Evolutionary conservation across 805 yeast species (phyloP).

Genomic region (Kluyveromyces lactis): DNA sequence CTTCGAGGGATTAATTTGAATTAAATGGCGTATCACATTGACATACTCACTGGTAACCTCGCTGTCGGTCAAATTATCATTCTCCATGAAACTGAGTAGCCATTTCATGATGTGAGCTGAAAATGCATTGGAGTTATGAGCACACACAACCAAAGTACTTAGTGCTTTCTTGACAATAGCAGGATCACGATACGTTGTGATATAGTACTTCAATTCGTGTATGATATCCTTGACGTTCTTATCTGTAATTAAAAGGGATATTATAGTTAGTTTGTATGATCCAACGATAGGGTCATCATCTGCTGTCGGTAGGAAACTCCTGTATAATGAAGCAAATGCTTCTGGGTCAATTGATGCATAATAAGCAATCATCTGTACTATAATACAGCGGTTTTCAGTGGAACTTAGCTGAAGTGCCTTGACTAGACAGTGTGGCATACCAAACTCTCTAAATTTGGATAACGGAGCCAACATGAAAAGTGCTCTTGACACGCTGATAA

Average conservation of each 20-base stretch:
- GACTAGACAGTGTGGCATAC: conserved; percentile 42
- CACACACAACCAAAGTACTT: conserved; percentile 53
- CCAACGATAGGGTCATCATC: conserved; percentile 40
- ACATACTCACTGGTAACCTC: conserved; percentile 53
- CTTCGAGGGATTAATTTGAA: conserved; percentile 51
- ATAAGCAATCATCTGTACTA: conserved; percentile 41
- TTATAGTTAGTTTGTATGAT: conserved; percentile 48
- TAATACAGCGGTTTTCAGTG: conserved; percentile 12
- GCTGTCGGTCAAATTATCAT: conserved; percentile 12
- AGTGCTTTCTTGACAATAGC: conserved; percentile 41
- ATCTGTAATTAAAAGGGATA: conserved; percentile 50
- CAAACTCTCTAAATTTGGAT: conserved; percentile 37
- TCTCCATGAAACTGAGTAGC: conserved; percentile 45
- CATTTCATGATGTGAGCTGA: conserved; percentile 51
- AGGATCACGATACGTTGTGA: conserved; percentile 24
- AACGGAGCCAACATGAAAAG: conserved; percentile 53
- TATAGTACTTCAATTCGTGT: conserved; percentile 56
- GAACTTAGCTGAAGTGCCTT: conserved; percentile 11
- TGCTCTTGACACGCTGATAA: conserved; percentile 52
- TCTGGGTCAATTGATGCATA: conserved; percentile 29
- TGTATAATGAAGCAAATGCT: conserved; percentile 30
- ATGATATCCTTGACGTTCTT: conserved; percentile 43
- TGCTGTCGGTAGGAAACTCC: conserved; percentile 49
- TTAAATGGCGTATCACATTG: conserved; percentile 61
- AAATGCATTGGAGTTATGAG: conserved; percentile 42